A percentile compares a stretch with the other conserved stretches of the same genome.
These are phyloP conservation scores for Candida manassasensis DNA, from an alignment of 805 yeast species.

Conservation along the genomic window DNA sequence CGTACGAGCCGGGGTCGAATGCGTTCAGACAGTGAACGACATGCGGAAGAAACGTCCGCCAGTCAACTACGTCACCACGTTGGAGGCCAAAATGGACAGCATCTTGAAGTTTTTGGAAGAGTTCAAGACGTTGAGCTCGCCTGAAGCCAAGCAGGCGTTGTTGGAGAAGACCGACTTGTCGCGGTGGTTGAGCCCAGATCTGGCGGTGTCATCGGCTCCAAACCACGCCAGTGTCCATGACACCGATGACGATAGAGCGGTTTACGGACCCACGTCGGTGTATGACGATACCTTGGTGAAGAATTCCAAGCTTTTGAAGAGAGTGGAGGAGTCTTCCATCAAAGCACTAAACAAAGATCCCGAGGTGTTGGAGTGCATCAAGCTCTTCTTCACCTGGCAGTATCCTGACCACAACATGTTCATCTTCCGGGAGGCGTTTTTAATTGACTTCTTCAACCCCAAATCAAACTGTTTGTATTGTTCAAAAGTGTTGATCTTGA, in stretches of 20 bases:
- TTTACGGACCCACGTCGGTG: slow-evolving; percentile 44
- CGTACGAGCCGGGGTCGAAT: slow-evolving; percentile 36
- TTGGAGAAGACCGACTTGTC: slow-evolving; percentile 17
- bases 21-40: slow-evolving; percentile 45
- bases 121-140: slow-evolving; percentile 17
- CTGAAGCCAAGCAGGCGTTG: slow-evolving; percentile 17
- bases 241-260: slow-evolving; percentile 26
- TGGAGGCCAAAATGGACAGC: slow-evolving; percentile 30
- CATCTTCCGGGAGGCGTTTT: slow-evolving; percentile 59
- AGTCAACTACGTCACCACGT: slow-evolving; percentile 43
- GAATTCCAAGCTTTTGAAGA: slow-evolving; percentile 11
- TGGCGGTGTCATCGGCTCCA: slow-evolving; percentile 7
- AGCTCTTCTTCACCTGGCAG: slow-evolving; percentile 56
- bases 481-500: slow-evolving; percentile 47
- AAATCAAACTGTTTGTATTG: slow-evolving; percentile 49
- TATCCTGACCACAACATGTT: slow-evolving; percentile 62
- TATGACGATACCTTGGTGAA: slow-evolving; percentile 29
- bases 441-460: slow-evolving; percentile 57
- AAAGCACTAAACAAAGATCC: slow-evolving; percentile 30
- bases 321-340: slow-evolving; percentile 13
- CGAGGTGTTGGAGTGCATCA: slow-evolving; percentile 31
- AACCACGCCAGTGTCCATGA: slow-evolving; percentile 4
- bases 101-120: slow-evolving; percentile 21
- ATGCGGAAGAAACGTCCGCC: slow-evolving; percentile 49
- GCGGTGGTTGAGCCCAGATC: neutral